Base-by-base conservation (phyloP, 2,329 filamentous ascomycete genomes). In the Pyrenochaeta sp. region DNA sequence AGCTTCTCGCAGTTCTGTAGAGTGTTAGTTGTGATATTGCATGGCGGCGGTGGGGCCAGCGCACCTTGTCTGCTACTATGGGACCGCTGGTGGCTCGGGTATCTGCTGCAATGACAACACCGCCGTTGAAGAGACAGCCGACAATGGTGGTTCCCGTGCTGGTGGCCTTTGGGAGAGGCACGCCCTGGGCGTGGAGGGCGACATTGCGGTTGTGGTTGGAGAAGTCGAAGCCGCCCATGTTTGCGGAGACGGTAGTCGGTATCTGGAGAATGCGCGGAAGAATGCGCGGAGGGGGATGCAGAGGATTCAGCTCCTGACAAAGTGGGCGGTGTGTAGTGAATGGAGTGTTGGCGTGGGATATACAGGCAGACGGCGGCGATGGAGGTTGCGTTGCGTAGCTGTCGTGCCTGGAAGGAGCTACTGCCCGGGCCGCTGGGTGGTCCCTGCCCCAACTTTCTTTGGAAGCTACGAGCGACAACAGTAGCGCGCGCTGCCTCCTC, bases 201-300 rank as follows among this genome's bases (percentile, higher is more conserved):
- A 88, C 85, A 84, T 99, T 99, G 81, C 94, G 90, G 84, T 96
- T 96, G 85, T 97, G 94, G 83, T 99, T 99, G 75, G 91, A 95
- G 83, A 99, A 99, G 80, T 97, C 66, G 63, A 69, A 69, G 61
- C 66, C 66, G 66, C 89, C 87, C 94, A 99, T 99, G 66, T 69
- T 86, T 27, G 41, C 34, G 24, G 29, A 24, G 32, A 15, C 15
- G 32, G 7, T 40, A 30, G 36, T 32, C 19, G 28, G n/a, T n/a
- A n/a, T n/a, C n/a, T n/a, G n/a, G n/a, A n/a, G n/a, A n/a, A n/a
- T n/a, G n/a, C n/a, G n/a, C n/a, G n/a, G n/a, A n/a, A n/a, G n/a
- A n/a, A n/a, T n/a, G n/a, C n/a, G n/a, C n/a, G n/a, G n/a, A n/a
- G n/a, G n/a, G n/a, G n/a, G n/a, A n/a, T n/a, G n/a, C n/a, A n/a